A percentile compares a stretch with the other conserved stretches of the same genome.
phyloP scores from a whole-genome alignment of 2,329 filamentous ascomycete genomes.

The Pyricularia pennisetigena region DNA sequence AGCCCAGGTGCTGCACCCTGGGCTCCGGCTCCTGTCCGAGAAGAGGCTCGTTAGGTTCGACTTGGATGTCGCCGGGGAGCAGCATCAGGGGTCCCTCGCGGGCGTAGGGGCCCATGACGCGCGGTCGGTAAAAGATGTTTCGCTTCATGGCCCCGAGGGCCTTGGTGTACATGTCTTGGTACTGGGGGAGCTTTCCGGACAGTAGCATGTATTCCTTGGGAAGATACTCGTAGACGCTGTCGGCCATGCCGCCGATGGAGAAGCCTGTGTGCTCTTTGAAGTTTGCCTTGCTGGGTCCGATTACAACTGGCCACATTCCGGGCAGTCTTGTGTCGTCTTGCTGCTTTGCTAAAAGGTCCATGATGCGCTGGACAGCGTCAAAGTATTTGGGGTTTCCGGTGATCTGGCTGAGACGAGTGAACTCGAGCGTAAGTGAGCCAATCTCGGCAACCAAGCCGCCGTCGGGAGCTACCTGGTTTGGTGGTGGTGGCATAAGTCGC shows the following conservation, averaged over 20 bases:
- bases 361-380: slow-evolving; percentile 66
- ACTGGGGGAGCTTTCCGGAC: slow-evolving; percentile 38
- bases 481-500: not conserved
- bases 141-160: slow-evolving; percentile 31
- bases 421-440: slow-evolving; percentile 64
- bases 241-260: slow-evolving; percentile 33
- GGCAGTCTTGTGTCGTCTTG: slow-evolving; percentile 60
- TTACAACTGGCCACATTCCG: slow-evolving; percentile 59
- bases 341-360: slow-evolving; percentile 52
- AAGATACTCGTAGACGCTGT: slow-evolving; percentile 49
- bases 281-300: slow-evolving; percentile 50
- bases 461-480: slow-evolving; percentile 21
- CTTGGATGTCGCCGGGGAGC: slow-evolving; percentile 16
- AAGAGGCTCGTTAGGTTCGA: slow-evolving; percentile 12
- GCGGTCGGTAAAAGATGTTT: slow-evolving; percentile 11
- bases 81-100: slow-evolving; percentile 5
- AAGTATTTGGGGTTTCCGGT: slow-evolving; percentile 66
- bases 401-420: slow-evolving; percentile 64
- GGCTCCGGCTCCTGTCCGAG: slow-evolving; percentile 19
- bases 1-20: slow-evolving; percentile 29
- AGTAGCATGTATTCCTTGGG: slow-evolving; percentile 43
- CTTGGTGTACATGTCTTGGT: slow-evolving; percentile 53
- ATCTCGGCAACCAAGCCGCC: slow-evolving; percentile 33
- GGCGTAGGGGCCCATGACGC: not conserved
- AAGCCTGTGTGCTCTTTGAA: slow-evolving; percentile 25